phyloP scores from a whole-genome alignment of 768 basidiomycete species.

The Leccinum disarticulatum region DNA sequence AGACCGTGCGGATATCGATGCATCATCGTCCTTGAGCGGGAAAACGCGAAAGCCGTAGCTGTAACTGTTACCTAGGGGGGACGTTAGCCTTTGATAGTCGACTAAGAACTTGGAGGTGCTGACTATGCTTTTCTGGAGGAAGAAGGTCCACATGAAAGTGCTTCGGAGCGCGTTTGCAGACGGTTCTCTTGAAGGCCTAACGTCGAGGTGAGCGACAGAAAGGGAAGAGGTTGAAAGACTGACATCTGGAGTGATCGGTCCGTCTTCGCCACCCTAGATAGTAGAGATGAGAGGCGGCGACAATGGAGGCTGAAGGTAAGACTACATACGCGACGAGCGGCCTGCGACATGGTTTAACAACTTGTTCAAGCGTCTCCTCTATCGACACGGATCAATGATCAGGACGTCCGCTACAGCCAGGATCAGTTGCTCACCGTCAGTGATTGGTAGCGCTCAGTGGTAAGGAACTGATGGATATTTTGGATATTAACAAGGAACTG shows the following conservation, averaged over 20 bases:
- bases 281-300: not conserved
- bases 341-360: constrained; percentile 1
- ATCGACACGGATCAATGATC: constrained; percentile 11
- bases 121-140: constrained; percentile 57
- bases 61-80: constrained; percentile 45
- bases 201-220: not conserved
- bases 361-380: not conserved
- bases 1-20: constrained; percentile 17
- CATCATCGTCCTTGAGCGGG: constrained; percentile 41
- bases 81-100: constrained; percentile 2
- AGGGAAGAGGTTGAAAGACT: constrained; percentile 7
- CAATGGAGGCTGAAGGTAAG: not conserved
- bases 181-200: constrained; percentile 61
- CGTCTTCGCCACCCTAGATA: not conserved
- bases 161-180: constrained; percentile 57
- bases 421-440: constrained; percentile 2
- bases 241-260: constrained; percentile 27
- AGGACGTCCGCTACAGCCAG: not conserved
- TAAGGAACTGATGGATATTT: not conserved
- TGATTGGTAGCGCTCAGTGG: not conserved
- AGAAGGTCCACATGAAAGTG: constrained; percentile 61
- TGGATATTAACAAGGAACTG: constrained; percentile 2
- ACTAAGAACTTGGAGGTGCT: constrained; percentile 15
- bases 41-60: constrained; percentile 64
- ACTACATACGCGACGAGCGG: constrained; percentile 15